Evolutionary conservation across 768 basidiomycete species (phyloP), one percentile per base, ranked within the genome.

Genomic region (Psilocybe azurescens): DNA sequence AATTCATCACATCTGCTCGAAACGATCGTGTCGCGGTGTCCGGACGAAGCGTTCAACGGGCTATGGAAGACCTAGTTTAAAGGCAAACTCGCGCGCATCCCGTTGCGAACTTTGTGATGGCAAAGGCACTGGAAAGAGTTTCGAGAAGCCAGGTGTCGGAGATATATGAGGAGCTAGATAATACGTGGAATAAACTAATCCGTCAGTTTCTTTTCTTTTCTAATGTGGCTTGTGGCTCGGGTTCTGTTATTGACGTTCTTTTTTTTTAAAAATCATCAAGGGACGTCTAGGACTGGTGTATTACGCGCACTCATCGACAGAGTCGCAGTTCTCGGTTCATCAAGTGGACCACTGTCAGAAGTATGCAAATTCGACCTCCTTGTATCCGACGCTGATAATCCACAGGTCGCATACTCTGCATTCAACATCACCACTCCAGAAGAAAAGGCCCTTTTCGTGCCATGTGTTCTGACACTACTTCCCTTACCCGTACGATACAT

Each of bases 1-100:
- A 94, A 93, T 2, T 91, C 95, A 0, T 97, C 95, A 0, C 94
- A 96, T 70, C 81, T 97, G 2, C 81, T 95, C n/a, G 95, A 98
- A 73, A 87, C 88, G 1, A 78, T 97, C 36, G 84, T 95, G 24
- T 74, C 77, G 5, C 82, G 84, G 53, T 84, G 88, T 16, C 88
- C 94, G 0, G 74, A 79, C 5, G 68, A 75, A 16, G 82, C 89
- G 1, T 95, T 96, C 70, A 71, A 75, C 32, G 68, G 80, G 0
- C 69, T 97, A 5, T 99, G 97, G 97, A 69, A 76, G 2, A 82
- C 83, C 0, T 96, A 97, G 75, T 90, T 99, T 71, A 73, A 77
- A 48, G 87, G 87, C n/a, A 88, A 89, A 64, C 78, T 97, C 38
- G 75, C 82, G 3, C 83, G n/a, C 97, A 99, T 74, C 94, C 96